Evolutionary conservation across 2,329 filamentous ascomycete genomes (phyloP).

Genomic region (Purpureocillium lavendulum): DNA sequence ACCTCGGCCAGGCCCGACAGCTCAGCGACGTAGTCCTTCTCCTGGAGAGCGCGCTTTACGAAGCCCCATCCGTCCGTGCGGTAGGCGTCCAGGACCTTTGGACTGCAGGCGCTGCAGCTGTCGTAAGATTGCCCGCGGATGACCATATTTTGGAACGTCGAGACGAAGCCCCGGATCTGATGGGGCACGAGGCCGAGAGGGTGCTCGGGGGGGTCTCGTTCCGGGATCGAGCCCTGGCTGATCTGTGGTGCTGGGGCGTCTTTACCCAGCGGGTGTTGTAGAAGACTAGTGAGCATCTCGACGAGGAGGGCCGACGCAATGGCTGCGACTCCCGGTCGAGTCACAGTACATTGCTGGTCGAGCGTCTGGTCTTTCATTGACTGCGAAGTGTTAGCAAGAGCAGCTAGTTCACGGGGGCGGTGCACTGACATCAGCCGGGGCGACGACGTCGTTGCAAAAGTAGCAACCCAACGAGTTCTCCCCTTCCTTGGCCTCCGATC

Average conservation of each 20-base stretch:
- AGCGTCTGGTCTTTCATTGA: constrained; percentile 91
- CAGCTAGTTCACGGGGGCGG: neutral
- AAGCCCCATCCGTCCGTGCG: constrained; percentile 65
- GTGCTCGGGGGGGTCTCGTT: constrained; percentile 48
- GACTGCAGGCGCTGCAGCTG: constrained; percentile 73
- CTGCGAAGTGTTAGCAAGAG: constrained; percentile 31
- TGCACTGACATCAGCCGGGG: constrained; percentile 74
- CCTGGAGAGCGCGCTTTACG: constrained; percentile 63
- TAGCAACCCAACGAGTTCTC: constrained; percentile 81
- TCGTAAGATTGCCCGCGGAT: constrained; percentile 70
- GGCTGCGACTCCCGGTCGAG: constrained; percentile 81
- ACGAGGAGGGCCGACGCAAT: constrained; percentile 89
- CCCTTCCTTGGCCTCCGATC: constrained; percentile 50
- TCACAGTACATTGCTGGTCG: constrained; percentile 97
- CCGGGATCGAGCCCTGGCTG: constrained; percentile 31
- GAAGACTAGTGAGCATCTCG: constrained; percentile 76
- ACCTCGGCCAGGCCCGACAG: constrained; percentile 67
- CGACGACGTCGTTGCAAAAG: constrained; percentile 97
- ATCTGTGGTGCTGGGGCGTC: constrained; percentile 49
- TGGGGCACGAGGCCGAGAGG: constrained; percentile 67
- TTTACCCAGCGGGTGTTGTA: constrained; percentile 75
- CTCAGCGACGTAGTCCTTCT: constrained; percentile 72
- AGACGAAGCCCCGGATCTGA: constrained; percentile 70
- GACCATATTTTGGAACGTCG: constrained; percentile 64
- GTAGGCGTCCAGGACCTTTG: constrained; percentile 60